These are phyloP conservation scores for Aureobasidium sp. DNA, from an alignment of 2,329 filamentous ascomycete species.

Conservation along the genomic window DNA sequence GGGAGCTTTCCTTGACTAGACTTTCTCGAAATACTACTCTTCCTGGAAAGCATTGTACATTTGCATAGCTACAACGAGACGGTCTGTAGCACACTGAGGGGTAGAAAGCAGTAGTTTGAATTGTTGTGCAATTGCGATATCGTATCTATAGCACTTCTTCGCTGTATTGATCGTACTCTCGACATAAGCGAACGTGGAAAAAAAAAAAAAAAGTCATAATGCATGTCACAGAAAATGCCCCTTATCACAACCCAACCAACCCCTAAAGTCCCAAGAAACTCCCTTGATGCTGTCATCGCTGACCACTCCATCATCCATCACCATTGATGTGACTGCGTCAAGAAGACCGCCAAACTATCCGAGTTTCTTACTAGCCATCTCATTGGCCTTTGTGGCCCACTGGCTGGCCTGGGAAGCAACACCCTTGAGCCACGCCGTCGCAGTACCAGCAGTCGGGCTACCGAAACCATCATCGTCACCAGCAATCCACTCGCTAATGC, in stretches of 20 bases:
- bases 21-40: not conserved
- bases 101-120: not conserved
- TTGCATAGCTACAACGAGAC: not conserved
- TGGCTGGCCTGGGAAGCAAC: constrained; percentile 32
- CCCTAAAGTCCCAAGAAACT: not conserved
- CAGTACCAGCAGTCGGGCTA: constrained; percentile 29
- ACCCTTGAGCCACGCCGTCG: constrained; percentile 32
- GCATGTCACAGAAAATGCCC: not conserved
- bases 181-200: not conserved
- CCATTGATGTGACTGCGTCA: not conserved
- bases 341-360: not conserved
- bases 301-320: not conserved
- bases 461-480: constrained; percentile 22
- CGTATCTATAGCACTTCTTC: not conserved
- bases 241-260: not conserved
- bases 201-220: constrained; percentile 2
- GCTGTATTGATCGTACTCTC: not conserved
- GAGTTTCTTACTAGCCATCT: constrained; percentile 3
- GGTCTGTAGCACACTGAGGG: not conserved
- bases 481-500: constrained; percentile 16
- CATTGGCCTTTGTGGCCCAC: not conserved
- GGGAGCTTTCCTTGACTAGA: too few relatives aligned
- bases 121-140: not conserved
- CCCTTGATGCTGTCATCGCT: not conserved
- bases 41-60: not conserved